phyloP scores from a whole-genome alignment of 2,329 filamentous ascomycete genomes.

The Trichoderma aggressivum region DNA sequence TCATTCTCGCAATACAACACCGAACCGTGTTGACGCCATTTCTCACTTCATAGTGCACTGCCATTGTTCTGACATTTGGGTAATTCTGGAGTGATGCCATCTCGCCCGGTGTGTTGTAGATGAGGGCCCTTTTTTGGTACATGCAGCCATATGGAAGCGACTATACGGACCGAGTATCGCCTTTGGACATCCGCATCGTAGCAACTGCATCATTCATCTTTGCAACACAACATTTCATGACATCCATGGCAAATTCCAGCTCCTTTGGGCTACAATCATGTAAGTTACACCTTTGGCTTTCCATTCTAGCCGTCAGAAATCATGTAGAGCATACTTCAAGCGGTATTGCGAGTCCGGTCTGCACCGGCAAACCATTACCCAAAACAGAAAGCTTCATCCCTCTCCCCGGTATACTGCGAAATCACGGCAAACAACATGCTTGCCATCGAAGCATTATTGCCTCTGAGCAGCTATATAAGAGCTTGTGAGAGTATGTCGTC shows the following conservation, averaged over 20 bases:
- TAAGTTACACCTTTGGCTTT: neutral
- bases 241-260: too few species aligned
- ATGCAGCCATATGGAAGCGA: too few species aligned
- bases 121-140: too few species aligned
- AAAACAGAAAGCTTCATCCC: neutral
- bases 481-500: neutral
- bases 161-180: fast-evolving
- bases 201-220: too few species aligned
- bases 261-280: neutral
- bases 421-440: neutral
- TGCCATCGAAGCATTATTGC: neutral
- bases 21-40: too few species aligned
- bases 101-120: too few species aligned
- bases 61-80: too few species aligned
- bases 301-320: neutral
- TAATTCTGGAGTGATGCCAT: too few species aligned
- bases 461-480: neutral
- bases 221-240: too few species aligned
- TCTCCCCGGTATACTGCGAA: neutral
- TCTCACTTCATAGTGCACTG: too few species aligned
- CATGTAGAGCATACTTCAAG: neutral
- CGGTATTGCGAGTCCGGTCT: neutral
- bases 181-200: neutral
- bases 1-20: too few species aligned
- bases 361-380: neutral